Conservation (phyloP, 768 basidiomycete genomes). For the Pleurotus eryngii region DNA sequence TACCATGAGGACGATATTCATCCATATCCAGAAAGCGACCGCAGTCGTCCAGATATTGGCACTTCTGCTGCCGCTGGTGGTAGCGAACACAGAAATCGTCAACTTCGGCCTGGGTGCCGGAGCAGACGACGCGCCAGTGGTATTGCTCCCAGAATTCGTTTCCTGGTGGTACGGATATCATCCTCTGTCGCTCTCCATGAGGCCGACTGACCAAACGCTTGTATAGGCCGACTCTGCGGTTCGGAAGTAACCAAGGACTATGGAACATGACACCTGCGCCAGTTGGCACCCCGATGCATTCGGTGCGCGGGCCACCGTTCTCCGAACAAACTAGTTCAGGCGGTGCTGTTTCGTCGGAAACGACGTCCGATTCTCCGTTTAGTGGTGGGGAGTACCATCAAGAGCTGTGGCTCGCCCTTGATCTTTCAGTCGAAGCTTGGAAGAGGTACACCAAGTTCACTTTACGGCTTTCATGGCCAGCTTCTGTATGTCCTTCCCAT, state of each 20-base stretch:
- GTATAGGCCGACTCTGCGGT: conserved; percentile 37
- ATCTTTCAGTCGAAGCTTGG: conserved; percentile 42
- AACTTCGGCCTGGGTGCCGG: conserved; percentile 38
- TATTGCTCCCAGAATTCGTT: conserved; percentile 8
- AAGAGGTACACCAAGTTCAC: conserved; percentile 41
- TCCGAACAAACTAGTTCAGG: neutral
- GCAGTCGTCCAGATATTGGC: too few species aligned
- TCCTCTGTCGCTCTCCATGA: neutral
- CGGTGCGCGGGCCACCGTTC: conserved; percentile 30
- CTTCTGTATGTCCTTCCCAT: conserved; percentile 38
- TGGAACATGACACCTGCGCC: conserved; percentile 41
- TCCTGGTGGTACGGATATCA: conserved; percentile 25
- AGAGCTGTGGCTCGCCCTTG: conserved; percentile 46
- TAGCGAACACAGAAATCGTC: conserved; percentile 66
- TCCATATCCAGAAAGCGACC: too few species aligned
- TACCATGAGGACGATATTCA: too few species aligned
- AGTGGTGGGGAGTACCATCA: conserved; percentile 28
- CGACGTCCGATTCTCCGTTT: neutral
- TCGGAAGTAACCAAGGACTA: conserved; percentile 27
- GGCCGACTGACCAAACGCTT: neutral
- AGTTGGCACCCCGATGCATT: conserved; percentile 30
- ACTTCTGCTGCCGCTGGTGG: neutral
- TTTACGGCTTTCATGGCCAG: conserved; percentile 53
- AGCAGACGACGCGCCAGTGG: neutral
- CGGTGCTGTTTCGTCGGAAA: conserved; percentile 5